These are phyloP conservation scores for Kazachstania psychrophila DNA, from an alignment of 805 yeast species.

Conservation along the genomic window DNA sequence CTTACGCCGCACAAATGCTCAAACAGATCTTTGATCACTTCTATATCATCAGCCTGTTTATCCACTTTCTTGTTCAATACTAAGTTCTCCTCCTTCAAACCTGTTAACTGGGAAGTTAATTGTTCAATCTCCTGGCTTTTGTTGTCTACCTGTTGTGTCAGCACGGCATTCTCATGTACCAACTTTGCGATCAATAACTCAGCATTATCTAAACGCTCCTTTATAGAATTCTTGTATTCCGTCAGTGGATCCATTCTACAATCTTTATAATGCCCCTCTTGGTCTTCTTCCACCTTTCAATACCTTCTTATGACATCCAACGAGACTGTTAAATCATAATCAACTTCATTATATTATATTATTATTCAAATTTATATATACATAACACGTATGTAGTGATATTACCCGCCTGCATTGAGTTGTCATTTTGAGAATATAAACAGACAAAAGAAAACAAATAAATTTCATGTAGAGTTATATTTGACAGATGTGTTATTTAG, in stretches of 20 bases:
- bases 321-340: no score
- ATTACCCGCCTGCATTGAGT: no score
- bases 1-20: conserved; percentile 34
- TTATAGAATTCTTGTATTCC: conserved; percentile 18
- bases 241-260: conserved; percentile 15
- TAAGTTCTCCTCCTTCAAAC: conserved; percentile 5
- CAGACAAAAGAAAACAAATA: no score
- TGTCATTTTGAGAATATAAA: no score
- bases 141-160: conserved; percentile 13
- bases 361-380: no score
- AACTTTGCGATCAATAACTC: conserved; percentile 23
- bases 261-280: no score
- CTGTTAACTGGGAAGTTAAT: conserved; percentile 8
- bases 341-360: no score
- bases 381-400: no score
- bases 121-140: conserved; percentile 15
- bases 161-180: conserved; percentile 21
- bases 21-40: conserved; percentile 32
- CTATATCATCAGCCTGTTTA: conserved; percentile 22
- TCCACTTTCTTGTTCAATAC: conserved; percentile 8
- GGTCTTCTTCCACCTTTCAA: neutral
- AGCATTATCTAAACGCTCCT: conserved; percentile 22
- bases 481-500: no score
- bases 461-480: no score
- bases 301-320: neutral